Percentiles rank a stretch among this genome's conserved stretches.
Evolutionary conservation across 148 eudicot genomes (phyloP).

Genomic region (Limonium bicolor): DNA sequence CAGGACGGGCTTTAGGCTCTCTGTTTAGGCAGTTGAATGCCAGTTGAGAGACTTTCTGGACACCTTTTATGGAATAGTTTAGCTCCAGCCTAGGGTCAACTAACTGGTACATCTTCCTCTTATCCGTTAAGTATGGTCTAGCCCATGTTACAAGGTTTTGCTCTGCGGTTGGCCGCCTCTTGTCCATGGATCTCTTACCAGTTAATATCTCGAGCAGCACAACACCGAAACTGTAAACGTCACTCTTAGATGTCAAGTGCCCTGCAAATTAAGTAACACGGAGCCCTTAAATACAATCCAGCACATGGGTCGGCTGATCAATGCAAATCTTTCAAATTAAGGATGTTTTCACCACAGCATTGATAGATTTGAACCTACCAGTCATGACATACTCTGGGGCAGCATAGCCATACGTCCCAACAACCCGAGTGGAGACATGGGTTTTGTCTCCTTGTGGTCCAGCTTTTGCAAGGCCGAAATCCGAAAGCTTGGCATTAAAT

Average conservation of each 20-base stretch:
- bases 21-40: conserved; percentile 59
- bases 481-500: conserved; percentile 92
- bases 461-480: conserved; percentile 93
- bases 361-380: conserved; percentile 21
- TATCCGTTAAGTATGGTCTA: conserved; percentile 61
- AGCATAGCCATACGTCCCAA: conserved; percentile 97
- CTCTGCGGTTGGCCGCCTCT: conserved; percentile 81
- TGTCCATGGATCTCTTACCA: conserved; percentile 89
- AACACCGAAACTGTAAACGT: conserved; percentile 90
- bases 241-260: conserved; percentile 92
- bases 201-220: conserved; percentile 86
- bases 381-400: conserved; percentile 99
- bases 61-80: conserved; percentile 82
- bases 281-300: too few relatives aligned
- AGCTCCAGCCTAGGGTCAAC: conserved; percentile 88
- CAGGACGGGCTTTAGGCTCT: conserved; percentile 77
- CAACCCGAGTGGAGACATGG: conserved; percentile 89
- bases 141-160: conserved; percentile 94
- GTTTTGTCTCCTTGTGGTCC: conserved; percentile 98
- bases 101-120: conserved; percentile 57
- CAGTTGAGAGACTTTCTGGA: conserved; percentile 60
- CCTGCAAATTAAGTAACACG: too few relatives aligned
- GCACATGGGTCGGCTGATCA: too few relatives aligned
- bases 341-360: too few relatives aligned
- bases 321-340: too few relatives aligned